Percentiles rank a stretch among this genome's conserved stretches.
Conservation (phyloP, 176 grass and related monocot species). For the Otatea glauca region DNA sequence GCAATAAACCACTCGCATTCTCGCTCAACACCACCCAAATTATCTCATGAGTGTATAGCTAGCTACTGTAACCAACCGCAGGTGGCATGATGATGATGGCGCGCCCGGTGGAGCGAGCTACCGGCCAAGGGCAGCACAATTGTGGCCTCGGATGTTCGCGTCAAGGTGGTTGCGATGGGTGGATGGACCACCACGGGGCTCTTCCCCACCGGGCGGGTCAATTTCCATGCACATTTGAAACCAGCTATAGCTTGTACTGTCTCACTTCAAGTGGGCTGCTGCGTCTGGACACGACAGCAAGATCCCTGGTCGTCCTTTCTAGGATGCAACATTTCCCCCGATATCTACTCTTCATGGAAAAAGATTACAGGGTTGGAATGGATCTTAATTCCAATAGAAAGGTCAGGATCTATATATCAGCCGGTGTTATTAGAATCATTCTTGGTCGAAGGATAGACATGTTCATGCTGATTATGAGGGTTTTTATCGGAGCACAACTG, state of each 20-base stretch:
- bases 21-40: background rate
- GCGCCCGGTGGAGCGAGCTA: background rate
- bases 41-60: no score
- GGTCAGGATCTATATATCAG: background rate
- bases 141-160: constrained; percentile 54
- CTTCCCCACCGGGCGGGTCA: constrained; percentile 13
- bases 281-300: constrained; percentile 48
- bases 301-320: constrained; percentile 42
- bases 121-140: background rate
- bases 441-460: no score
- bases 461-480: background rate
- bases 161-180: constrained; percentile 54
- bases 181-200: constrained; percentile 22
- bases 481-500: no score
- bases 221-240: constrained; percentile 16
- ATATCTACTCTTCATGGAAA: background rate
- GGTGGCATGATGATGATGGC: background rate
- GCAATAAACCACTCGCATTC: no score
- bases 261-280: constrained; percentile 63
- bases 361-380: background rate
- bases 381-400: background rate
- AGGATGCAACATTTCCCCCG: background rate
- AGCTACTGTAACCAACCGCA: background rate
- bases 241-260: constrained; percentile 49
- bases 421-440: no score